Evolutionary conservation across 2,329 filamentous ascomycete species (phyloP).

Genomic region (Nigrospora osmanthi): DNA sequence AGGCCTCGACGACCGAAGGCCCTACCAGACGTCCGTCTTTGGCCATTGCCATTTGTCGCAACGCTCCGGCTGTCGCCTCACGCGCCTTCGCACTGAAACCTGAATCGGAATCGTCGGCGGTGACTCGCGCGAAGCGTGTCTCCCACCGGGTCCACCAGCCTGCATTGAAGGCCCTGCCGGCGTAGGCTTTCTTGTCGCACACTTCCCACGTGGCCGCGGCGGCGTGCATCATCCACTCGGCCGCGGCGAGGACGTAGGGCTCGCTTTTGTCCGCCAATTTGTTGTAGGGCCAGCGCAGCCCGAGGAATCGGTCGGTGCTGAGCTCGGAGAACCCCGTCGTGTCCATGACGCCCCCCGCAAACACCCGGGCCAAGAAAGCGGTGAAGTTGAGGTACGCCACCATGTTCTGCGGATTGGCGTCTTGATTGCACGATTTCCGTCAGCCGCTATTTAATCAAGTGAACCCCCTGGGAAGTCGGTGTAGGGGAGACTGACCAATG

Average conservation of each 20-base stretch:
- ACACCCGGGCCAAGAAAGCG: neutral
- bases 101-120: neutral
- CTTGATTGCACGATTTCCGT: no score
- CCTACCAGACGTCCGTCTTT: neutral
- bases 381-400: neutral
- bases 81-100: neutral
- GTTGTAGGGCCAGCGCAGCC: neutral
- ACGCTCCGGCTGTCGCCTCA: neutral
- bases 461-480: no score
- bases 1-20: neutral
- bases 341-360: neutral
- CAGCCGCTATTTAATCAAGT: no score
- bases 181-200: neutral
- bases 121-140: neutral
- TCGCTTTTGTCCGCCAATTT: neutral
- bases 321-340: neutral
- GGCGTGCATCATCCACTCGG: neutral
- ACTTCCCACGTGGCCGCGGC: neutral
- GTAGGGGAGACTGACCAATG: neutral
- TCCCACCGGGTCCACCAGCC: neutral
- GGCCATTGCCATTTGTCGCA: neutral
- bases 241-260: neutral
- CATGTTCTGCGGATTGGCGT: no score
- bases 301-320: neutral
- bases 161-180: neutral